phyloP scores from a whole-genome alignment of 768 basidiomycete genomes.

The Rickenella mellea region DNA sequence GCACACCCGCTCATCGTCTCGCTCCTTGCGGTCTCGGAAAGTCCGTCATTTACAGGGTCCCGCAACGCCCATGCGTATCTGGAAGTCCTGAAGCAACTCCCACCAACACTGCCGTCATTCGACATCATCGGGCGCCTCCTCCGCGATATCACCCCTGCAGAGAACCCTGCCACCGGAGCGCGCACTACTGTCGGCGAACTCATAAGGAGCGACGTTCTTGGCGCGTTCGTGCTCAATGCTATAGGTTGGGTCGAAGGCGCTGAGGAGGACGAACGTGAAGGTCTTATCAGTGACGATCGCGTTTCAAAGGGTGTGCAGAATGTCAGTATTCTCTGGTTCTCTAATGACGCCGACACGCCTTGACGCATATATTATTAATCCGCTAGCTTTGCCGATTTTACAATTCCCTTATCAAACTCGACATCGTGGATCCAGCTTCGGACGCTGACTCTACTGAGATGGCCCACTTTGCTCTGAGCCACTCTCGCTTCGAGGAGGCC shows the following conservation, averaged over 20 bases:
- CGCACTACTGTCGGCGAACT: conserved; percentile 56
- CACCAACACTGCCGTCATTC: conserved; percentile 65
- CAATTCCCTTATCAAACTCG: conserved; percentile 54
- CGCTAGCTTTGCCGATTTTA: conserved; percentile 70
- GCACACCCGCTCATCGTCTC: conserved; percentile 59
- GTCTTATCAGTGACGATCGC: conserved; percentile 61
- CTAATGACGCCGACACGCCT: not conserved
- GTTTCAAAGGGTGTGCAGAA: conserved; percentile 65
- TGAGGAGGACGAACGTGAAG: conserved; percentile 60
- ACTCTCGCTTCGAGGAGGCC: conserved; percentile 70
- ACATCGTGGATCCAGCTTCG: conserved; percentile 50
- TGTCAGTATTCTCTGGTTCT: conserved; percentile 29
- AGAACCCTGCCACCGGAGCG: conserved; percentile 28
- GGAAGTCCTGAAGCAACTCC: conserved; percentile 53
- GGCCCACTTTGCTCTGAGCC: conserved; percentile 63
- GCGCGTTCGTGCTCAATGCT: conserved; percentile 60
- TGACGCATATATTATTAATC: not conserved
- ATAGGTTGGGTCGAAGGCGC: conserved; percentile 64
- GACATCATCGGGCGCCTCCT: conserved; percentile 64
- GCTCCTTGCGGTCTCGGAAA: conserved; percentile 33
- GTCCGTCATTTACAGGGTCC: conserved; percentile 16
- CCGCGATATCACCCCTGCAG: conserved; percentile 45
- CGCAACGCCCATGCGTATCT: conserved; percentile 40
- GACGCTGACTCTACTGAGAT: conserved; percentile 72
- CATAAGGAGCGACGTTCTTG: conserved; percentile 54